Percentiles rank a stretch among this genome's conserved stretches.
Conservation (phyloP, 164 flowering plant genomes). For the Chloranthus sessilifolius region DNA sequence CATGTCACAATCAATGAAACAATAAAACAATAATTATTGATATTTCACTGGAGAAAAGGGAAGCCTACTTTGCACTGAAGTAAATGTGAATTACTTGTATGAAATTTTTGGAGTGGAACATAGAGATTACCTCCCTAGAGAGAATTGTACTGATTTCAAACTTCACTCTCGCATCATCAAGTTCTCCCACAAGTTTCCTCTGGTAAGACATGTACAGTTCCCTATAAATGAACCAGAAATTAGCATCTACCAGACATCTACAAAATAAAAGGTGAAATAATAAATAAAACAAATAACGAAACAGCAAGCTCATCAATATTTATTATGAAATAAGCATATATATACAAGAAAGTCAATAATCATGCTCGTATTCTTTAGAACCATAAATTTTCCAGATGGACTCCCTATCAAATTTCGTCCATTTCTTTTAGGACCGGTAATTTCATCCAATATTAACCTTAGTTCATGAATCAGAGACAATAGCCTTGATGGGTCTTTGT, state of each 20-base stretch:
- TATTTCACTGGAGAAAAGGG: too few species aligned
- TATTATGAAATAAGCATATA: background rate
- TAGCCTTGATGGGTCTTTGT: conserved; percentile 60
- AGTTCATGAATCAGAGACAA: conserved; percentile 56
- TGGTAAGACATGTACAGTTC: conserved; percentile 58
- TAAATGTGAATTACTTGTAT: background rate
- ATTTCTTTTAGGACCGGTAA: too few species aligned
- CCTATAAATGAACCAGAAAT: conserved; percentile 30
- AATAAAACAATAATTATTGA: too few species aligned
- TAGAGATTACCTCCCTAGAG: conserved; percentile 61
- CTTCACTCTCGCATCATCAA: conserved; percentile 85
- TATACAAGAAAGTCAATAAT: too few species aligned
- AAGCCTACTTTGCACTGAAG: too few species aligned
- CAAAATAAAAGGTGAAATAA: background rate
- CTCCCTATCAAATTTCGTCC: too few species aligned
- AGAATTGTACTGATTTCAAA: conserved; percentile 77
- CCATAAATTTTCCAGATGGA: too few species aligned
- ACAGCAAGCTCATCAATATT: background rate
- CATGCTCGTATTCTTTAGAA: background rate
- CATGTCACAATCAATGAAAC: too few species aligned
- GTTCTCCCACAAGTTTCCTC: conserved; percentile 57
- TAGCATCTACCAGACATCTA: conserved; percentile 1
- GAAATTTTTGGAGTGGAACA: conserved; percentile 18
- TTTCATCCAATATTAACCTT: conserved; percentile 36
- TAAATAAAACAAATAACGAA: background rate